Base-by-base conservation (phyloP, 805 yeast genomes). In the Maudiozyma serrabonitensis region DNA sequence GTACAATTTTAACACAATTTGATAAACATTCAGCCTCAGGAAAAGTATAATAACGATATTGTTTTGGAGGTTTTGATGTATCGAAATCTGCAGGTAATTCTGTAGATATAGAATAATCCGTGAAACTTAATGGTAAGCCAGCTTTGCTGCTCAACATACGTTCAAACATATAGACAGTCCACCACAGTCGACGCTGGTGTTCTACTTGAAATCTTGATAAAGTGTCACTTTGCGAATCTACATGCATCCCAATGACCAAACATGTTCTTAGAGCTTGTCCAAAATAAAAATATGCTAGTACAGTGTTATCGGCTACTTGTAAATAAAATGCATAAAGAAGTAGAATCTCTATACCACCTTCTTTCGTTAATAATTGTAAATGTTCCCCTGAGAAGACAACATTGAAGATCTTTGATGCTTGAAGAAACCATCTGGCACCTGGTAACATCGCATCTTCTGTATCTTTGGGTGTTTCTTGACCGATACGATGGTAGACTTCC, bases 111-210 rank as follows among this genome's bases (percentile, higher is more conserved):
- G 91, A 85, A 51, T 84, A 86, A 61, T 85, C 93, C 0, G 93
- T 82, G 51, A 90, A 76, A 47, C 87, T 80, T 41, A 85, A 63
- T 0, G 95, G 95, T 25, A 85, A 67, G 0, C 95, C 95, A 0
- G 90, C 90, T 59, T 85, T 85, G 12, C 90, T 82, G 6, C 88
- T 82, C 40, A 85, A 66, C 91, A 85, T 84, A 64, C 91, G 69
- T 67, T 89, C 97, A 56, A 87, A 78, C 65, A 82, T 79, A 66
- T 87, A 88, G 32, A 84, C 80, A 41, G 89, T 82, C 96, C 96
- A 89, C 71, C 91, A 89, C 35, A 87, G 67, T 50, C 90, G 76
- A 60, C 95, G 76, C 46, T 95, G 74, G 64, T 86, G 89, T 55
- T 90, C 95, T 55, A 84, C 81, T 70, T 84, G 91, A 56, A 78